These are phyloP conservation scores for Solanum sejunctum DNA, from an alignment of 257 asterid genomes.

Conservation along the genomic window DNA sequence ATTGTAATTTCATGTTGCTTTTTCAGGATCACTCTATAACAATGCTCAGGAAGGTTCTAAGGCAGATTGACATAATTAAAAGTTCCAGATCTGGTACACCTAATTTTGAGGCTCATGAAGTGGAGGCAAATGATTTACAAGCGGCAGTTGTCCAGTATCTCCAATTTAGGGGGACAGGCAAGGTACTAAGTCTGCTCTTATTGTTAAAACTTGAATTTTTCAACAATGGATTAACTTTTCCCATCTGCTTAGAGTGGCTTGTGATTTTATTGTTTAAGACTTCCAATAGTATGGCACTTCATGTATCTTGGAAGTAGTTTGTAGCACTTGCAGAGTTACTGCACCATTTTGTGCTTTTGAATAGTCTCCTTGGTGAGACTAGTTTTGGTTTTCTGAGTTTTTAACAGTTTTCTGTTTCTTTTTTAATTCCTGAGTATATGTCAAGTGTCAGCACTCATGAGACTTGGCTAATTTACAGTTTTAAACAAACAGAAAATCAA, in stretches of 20 bases:
- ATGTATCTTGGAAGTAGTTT: neutral
- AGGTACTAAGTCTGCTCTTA: conserved; percentile 37
- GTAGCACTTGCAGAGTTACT: neutral
- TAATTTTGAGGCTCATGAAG: conserved; percentile 79
- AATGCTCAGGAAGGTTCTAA: conserved; percentile 75
- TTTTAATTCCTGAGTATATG: neutral
- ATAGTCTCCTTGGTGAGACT: neutral
- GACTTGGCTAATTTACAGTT: neutral
- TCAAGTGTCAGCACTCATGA: neutral
- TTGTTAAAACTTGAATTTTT: neutral
- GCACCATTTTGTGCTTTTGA: neutral
- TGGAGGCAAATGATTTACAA: conserved; percentile 81
- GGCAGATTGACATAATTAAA: conserved; percentile 72
- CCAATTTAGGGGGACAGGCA: conserved; percentile 80
- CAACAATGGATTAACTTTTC: neutral
- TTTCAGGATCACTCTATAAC: conserved; percentile 80
- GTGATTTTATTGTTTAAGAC: neutral
- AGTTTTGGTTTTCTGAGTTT: neutral
- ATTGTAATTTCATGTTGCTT: conserved; percentile 7
- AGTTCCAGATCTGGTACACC: conserved; percentile 86
- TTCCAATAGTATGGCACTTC: neutral
- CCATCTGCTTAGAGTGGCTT: neutral
- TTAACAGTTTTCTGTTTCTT: neutral
- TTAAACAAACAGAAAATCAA: neutral
- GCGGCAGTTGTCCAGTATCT: conserved; percentile 78